Conservation (phyloP, 768 basidiomycete genomes). For the Hericium alpestre region DNA sequence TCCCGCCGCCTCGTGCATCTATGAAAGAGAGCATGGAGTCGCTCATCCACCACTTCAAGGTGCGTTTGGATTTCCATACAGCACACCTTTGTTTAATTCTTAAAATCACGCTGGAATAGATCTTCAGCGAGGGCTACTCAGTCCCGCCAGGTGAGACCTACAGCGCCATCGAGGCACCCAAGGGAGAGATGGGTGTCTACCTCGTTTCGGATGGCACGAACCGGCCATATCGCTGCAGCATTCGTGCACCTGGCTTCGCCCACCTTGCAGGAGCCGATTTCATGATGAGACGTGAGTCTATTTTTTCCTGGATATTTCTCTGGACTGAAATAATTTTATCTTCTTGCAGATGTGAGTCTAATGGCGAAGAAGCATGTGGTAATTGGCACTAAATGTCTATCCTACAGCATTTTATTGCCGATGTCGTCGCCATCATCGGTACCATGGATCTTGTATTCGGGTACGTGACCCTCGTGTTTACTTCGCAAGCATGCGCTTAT, state of each 20-base stretch:
- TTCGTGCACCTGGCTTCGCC: slow-evolving; percentile 92
- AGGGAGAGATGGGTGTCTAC: slow-evolving; percentile 98
- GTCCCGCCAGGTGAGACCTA: slow-evolving; percentile 96
- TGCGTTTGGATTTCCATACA: slow-evolving; percentile 13
- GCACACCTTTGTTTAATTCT: too few relatives aligned
- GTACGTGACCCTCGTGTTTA: slow-evolving; percentile 34
- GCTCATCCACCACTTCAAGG: slow-evolving; percentile 98
- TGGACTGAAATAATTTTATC: not conserved
- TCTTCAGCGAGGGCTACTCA: slow-evolving; percentile 94
- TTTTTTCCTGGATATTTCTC: not conserved
- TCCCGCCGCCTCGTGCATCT: slow-evolving; percentile 87
- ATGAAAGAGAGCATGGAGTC: slow-evolving; percentile 99
- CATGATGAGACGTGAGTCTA: slow-evolving; percentile 83
- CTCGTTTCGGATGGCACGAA: slow-evolving; percentile 97
- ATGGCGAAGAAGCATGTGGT: slow-evolving; percentile 2
- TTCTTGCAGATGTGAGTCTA: slow-evolving; percentile 26
- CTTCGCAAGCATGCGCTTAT: not conserved
- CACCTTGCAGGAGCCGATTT: slow-evolving; percentile 95
- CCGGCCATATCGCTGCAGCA: slow-evolving; percentile 93
- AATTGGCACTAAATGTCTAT: slow-evolving; percentile 1
- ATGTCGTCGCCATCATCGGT: slow-evolving; percentile 94
- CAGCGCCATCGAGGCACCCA: slow-evolving; percentile 94
- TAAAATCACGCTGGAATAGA: slow-evolving; percentile 46
- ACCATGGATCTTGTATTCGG: slow-evolving; percentile 98
- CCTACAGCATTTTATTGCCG: slow-evolving; percentile 75